Base-by-base conservation (phyloP, 352 stramenopile species). In the Pythium biforme region DNA sequence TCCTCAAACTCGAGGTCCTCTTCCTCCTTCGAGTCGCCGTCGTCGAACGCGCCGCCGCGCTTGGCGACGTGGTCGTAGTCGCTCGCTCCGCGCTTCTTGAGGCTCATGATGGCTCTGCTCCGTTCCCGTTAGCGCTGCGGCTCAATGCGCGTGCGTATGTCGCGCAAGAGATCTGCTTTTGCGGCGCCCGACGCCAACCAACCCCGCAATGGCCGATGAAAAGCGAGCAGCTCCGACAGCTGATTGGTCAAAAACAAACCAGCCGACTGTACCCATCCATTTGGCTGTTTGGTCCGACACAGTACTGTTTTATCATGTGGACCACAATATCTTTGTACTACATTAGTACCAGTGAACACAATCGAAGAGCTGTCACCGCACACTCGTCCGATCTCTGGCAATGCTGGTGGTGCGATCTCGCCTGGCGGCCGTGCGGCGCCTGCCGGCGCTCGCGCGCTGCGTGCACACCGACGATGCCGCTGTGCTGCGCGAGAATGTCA, bases 1-100 rank as follows among this genome's bases (percentile, higher is more conserved):
- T 96, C 87, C 68, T 96, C 88, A 58, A 93, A 96, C 64, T 95
- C 83, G 25, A 96, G 64, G 23, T 95, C 66, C 49, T 86, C 79
- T 29, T 85, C 79, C 26, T 77, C 64, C 19, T 62, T 62, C 4
- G 45, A 43, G 23, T 80, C 70, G 31, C 76, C 66, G 20, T 72
- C 72, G 63, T 48, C 66, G 19, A 70, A 69, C 34, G 66, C 67
- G 17, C 68, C 77, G 66, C 75, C 78, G 58, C 83, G 80, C 75
- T 95, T 95, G 55, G 68, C 25, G 52, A 69, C 72, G 29, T 62
- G 55, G 41, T 76, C 71, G 17, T 69, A 65, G 14, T 88, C 77
- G 49, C 59, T 61, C 41, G 72, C 80, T 49, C 70, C 72, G 61
- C 86, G 86, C 77, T 95, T 93, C 74, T 88, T 89, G 54, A 81